Conservation (phyloP, 2,329 filamentous ascomycete genomes). For the Calonectria crousiana region DNA sequence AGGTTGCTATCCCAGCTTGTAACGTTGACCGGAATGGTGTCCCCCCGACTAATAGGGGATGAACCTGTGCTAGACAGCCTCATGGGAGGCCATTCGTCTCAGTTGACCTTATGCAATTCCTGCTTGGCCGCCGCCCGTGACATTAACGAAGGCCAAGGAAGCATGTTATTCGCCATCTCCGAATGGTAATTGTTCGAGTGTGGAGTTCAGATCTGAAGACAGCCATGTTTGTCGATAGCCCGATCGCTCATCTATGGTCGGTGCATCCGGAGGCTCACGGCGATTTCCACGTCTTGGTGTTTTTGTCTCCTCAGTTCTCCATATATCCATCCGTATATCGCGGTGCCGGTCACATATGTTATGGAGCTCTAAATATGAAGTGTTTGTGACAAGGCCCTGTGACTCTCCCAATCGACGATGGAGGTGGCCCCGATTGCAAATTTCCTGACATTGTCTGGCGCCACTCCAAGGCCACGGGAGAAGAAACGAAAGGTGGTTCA, state of each 20-base stretch:
- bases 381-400: background rate
- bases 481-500: conserved; percentile 25
- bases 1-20: background rate
- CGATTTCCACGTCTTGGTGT: background rate
- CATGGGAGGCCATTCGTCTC: background rate
- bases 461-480: conserved; percentile 15
- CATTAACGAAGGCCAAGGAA: background rate
- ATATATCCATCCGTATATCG: background rate
- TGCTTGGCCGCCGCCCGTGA: background rate
- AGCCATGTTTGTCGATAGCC: background rate
- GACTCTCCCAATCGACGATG: background rate
- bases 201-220: background rate
- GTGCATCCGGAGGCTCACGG: background rate
- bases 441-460: conserved; percentile 19
- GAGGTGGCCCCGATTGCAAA: conserved; percentile 24
- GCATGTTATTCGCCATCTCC: background rate
- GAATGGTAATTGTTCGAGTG: background rate
- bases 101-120: background rate
- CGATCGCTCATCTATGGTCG: conserved; percentile 5
- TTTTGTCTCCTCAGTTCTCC: background rate
- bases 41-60: background rate
- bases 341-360: conserved; percentile 9
- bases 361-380: background rate
- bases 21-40: background rate
- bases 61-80: background rate